phyloP scores from a whole-genome alignment of 176 grass and related monocot species.

The Oryza australiensis region DNA sequence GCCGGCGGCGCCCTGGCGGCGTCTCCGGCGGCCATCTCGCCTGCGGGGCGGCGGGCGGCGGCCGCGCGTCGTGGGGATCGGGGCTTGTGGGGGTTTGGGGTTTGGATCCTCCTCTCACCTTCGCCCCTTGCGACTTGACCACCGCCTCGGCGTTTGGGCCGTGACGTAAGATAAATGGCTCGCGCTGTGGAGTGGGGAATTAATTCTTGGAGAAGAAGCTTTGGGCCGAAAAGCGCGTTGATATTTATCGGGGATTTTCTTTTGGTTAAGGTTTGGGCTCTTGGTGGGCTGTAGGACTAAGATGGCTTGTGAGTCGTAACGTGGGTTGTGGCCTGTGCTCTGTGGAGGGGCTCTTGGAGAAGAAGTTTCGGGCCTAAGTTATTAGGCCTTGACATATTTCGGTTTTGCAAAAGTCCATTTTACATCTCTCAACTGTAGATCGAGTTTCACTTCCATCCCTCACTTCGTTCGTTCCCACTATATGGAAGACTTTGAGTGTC shows the following conservation, averaged over 20 bases:
- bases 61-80: constrained; percentile 23
- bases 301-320: not conserved
- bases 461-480: too few relatives aligned
- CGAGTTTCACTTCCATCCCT: too few relatives aligned
- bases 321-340: too few relatives aligned
- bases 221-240: not conserved
- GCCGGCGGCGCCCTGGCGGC: constrained; percentile 38
- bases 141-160: constrained; percentile 17
- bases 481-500: too few relatives aligned
- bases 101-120: not conserved
- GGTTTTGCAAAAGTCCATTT: too few relatives aligned
- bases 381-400: not conserved
- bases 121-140: not conserved
- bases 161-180: not conserved
- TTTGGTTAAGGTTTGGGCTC: too few relatives aligned
- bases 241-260: not conserved
- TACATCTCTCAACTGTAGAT: too few relatives aligned
- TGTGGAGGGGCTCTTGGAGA: not conserved
- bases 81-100: not conserved
- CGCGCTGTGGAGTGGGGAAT: not conserved
- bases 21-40: constrained; percentile 44
- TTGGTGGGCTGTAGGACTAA: too few relatives aligned
- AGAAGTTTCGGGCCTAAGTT: not conserved
- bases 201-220: not conserved
- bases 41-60: constrained; percentile 17